Evolutionary conservation across 2,329 filamentous ascomycete species (phyloP).

Genomic region (Alternaria metachromatica): DNA sequence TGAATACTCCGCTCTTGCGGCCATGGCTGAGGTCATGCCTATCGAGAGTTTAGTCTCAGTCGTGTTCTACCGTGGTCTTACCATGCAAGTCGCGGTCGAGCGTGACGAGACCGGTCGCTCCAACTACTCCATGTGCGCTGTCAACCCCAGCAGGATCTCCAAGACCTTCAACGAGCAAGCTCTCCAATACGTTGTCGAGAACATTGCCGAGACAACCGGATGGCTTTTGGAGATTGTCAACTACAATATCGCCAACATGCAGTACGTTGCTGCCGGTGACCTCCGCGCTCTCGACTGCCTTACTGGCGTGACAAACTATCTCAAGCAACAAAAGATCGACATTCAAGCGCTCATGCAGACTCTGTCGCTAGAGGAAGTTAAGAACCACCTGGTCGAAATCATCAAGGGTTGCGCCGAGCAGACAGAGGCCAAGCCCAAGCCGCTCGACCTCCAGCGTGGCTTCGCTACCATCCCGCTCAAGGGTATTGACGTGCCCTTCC

Average conservation of each 20-base stretch:
- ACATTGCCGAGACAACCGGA: conserved; percentile 88
- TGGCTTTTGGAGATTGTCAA: conserved; percentile 99
- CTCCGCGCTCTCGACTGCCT: conserved; percentile 70
- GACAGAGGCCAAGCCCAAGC: conserved; percentile 86
- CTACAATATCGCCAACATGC: conserved; percentile 77
- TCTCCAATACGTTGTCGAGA: conserved; percentile 94
- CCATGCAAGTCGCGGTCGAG: conserved; percentile 99
- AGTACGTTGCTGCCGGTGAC: conserved; percentile 72
- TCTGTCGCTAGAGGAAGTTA: conserved; percentile 87
- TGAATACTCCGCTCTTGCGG: conserved; percentile 96
- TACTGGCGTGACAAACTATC: conserved; percentile 86
- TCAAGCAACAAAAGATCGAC: conserved; percentile 97
- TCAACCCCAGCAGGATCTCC: conserved; percentile 97
- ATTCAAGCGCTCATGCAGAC: conserved; percentile 91
- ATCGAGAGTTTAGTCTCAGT: conserved; percentile 98
- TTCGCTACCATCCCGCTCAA: conserved; percentile 96
- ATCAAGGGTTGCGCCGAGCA: conserved; percentile 87
- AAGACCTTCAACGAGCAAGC: conserved; percentile 99
- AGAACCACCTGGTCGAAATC: conserved; percentile 86
- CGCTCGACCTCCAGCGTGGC: conserved; percentile 88
- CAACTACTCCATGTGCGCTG: conserved; percentile 99
- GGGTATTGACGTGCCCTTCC: conserved; percentile 98
- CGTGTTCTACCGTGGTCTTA: conserved; percentile 98
- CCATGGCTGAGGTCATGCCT: conserved; percentile 98
- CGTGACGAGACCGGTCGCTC: conserved; percentile 90